Evolutionary conservation across 768 basidiomycete species (phyloP).

Genomic region (Exidia glandulosa): DNA sequence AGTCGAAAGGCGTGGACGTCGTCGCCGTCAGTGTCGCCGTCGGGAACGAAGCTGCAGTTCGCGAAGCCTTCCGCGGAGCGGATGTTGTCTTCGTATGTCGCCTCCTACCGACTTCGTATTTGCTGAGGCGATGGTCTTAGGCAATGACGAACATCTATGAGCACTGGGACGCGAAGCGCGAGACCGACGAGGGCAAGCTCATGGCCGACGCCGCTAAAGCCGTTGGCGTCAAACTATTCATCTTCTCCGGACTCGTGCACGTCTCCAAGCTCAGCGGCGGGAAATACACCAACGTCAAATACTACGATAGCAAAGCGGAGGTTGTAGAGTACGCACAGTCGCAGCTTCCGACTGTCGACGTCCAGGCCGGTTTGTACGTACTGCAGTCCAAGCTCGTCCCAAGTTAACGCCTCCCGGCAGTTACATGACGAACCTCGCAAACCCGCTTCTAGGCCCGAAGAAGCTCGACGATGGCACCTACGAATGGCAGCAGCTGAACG

Average conservation of each 20-base stretch:
- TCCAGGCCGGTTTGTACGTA: background rate
- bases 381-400: too few species aligned
- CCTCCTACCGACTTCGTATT: background rate
- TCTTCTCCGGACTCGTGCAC: background rate
- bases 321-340: background rate
- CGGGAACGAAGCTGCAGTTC: background rate
- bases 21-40: slow-evolving; percentile 5
- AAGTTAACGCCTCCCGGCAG: background rate
- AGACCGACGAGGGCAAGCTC: background rate
- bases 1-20: slow-evolving; percentile 13
- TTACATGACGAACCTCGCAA: background rate
- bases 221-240: background rate
- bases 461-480: background rate
- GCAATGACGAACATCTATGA: background rate
- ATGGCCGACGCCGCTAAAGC: background rate
- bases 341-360: background rate
- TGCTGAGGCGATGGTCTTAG: background rate
- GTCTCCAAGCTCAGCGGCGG: background rate
- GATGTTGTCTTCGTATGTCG: background rate
- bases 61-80: background rate
- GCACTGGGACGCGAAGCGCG: background rate
- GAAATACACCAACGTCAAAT: background rate
- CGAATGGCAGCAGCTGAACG: background rate
- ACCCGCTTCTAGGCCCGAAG: background rate
- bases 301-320: background rate